Percentiles rank a stretch among this genome's conserved stretches.
These are phyloP conservation scores for Vicia villosa DNA, from an alignment of 306 rosid species.

Conservation along the genomic window DNA sequence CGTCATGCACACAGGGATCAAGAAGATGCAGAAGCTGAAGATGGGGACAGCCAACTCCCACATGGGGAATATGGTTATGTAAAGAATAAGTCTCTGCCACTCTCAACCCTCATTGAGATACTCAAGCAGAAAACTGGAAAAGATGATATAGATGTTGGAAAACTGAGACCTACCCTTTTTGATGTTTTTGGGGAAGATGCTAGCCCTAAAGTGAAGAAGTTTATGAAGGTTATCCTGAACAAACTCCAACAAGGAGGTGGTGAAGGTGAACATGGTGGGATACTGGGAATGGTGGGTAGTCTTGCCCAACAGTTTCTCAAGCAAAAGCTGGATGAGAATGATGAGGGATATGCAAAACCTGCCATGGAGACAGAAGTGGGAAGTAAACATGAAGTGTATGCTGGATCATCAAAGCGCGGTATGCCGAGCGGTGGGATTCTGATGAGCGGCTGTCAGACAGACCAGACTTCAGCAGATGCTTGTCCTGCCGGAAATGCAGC, in stretches of 20 bases:
- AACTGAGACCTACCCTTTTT: conserved; percentile 86
- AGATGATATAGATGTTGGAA: conserved; percentile 84
- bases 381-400: conserved; percentile 74
- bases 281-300: conserved; percentile 79
- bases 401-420: conserved; percentile 60
- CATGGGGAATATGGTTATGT: conserved; percentile 52
- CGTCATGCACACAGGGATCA: conserved; percentile 34
- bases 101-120: conserved; percentile 79
- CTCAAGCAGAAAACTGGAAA: conserved; percentile 93
- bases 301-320: conserved; percentile 88
- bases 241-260: conserved; percentile 56
- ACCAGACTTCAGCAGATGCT: conserved; percentile 93
- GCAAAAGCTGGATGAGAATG: conserved; percentile 68
- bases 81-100: conserved; percentile 70
- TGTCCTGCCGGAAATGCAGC: conserved; percentile 64
- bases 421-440: conserved; percentile 72
- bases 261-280: conserved; percentile 50
- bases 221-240: conserved; percentile 72
- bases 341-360: conserved; percentile 74
- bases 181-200: conserved; percentile 94
- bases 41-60: conserved; percentile 52
- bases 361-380: conserved; percentile 67
- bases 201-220: conserved; percentile 97
- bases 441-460: conserved; percentile 84
- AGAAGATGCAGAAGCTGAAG: conserved; percentile 47